Evolutionary conservation across 164 flowering plant species (phyloP), one percentile per base, ranked within the genome.

Genomic region (Stephania yunnanensis): DNA sequence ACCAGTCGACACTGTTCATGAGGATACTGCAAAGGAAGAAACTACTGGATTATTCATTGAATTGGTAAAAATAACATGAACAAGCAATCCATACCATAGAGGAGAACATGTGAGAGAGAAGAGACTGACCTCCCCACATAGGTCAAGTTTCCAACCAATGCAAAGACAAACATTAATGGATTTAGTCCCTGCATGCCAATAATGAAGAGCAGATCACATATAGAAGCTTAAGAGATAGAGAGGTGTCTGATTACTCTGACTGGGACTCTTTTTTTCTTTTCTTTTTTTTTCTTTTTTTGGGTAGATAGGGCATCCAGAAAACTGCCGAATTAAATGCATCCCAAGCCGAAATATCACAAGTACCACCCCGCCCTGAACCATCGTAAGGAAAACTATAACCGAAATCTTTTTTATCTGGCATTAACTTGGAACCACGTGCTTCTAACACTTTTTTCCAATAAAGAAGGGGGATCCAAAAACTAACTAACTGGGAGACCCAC

Each of bases 151-250:
- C 95, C 97, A 74, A 88, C 64, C 63, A 93, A 78, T 45, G 97
- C 98, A 82, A 93, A 93, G 73, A 90, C 42, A 77, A 93, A 93
- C 98, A 93, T 93, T 19, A 91, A 73, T 31, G 98, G 96, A 79
- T 87, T 93, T 29, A 93, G 90, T 44, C 96, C 96, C 93, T 91
- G 78, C 76, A 87, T 25, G 13, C 65, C 10, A 45, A 19, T 11
- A 72, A 58, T 6, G n/a, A 36, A 13, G 45, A 50, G 15, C 30
- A 70, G 30, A 29, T 70, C 50, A 70, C 11, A 5, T 69, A 4
- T 19, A 46, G 74, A 46, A 58, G 30, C 53, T 61, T 0, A 12
- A 74, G 46, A 48, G 12, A 66, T 25, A 25, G 25, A 25, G 1
- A 58, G 65, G 65, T 58, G n/a, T 12, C 53, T 48, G 2, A 48